Evolutionary conservation across 805 yeast species (phyloP).

Genomic region (Candida endomychidarum): DNA sequence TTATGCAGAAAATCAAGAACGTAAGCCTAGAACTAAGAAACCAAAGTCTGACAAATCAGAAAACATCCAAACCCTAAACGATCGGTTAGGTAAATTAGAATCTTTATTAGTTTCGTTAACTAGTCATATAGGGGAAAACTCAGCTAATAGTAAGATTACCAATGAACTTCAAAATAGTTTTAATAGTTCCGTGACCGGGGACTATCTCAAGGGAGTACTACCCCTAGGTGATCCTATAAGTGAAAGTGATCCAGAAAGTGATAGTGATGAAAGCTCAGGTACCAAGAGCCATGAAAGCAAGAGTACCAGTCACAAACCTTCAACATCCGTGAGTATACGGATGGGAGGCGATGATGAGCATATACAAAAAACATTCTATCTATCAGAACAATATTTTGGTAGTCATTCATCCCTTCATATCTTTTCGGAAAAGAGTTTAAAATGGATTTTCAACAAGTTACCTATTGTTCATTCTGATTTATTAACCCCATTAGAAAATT

Average conservation of each 20-base stretch:
- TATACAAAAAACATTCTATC: conserved; percentile 3
- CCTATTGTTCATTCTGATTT: conserved; percentile 23
- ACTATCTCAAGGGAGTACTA: not conserved
- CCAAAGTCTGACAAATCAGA: conserved; percentile 9
- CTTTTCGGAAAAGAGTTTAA: conserved; percentile 33
- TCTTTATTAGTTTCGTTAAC: conserved; percentile 9
- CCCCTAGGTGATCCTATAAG: too few species aligned
- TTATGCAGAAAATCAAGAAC: conserved; percentile 17
- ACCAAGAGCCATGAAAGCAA: not conserved
- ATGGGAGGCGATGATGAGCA: not conserved
- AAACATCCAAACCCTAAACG: conserved; percentile 11
- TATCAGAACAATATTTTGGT: conserved; percentile 25
- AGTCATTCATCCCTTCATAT: conserved; percentile 36
- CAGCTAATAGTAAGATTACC: not conserved
- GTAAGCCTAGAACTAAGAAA: conserved; percentile 12
- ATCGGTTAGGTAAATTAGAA: conserved; percentile 14
- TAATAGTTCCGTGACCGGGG: not conserved
- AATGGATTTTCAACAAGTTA: conserved; percentile 29
- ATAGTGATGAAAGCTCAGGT: conserved; percentile 1
- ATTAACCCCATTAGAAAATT: conserved; percentile 30
- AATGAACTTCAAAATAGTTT: not conserved
- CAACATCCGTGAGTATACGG: not conserved
- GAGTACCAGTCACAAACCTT: not conserved
- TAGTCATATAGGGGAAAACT: not conserved
- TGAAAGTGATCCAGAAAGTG: not conserved